These are phyloP conservation scores for Mortierella sp. DNA, from an alignment of 371 early-diverging fungal genomes.

Conservation along the genomic window DNA sequence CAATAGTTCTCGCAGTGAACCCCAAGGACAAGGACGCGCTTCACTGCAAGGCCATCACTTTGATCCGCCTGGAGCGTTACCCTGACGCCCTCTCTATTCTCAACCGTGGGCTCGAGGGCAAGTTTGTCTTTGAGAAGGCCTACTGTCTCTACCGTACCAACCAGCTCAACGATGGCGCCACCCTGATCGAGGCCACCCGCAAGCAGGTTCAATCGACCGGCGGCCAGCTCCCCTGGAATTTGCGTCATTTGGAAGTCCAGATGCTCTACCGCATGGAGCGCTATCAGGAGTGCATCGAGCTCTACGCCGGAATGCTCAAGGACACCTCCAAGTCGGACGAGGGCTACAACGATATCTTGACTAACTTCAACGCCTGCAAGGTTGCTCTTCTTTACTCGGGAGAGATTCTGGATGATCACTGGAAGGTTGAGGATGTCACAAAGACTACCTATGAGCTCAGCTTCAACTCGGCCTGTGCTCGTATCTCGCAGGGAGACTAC, in stretches of 20 bases:
- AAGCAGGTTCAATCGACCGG: slow-evolving; percentile 47
- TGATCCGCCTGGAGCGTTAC: slow-evolving; percentile 80
- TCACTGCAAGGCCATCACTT: slow-evolving; percentile 74
- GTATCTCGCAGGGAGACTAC: slow-evolving; percentile 68
- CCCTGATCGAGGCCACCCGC: slow-evolving; percentile 59
- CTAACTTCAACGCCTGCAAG: slow-evolving; percentile 77
- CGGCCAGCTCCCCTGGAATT: slow-evolving; percentile 46
- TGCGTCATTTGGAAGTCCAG: slow-evolving; percentile 77
- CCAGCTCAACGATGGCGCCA: slow-evolving; percentile 68
- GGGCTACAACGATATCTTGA: slow-evolving; percentile 61
- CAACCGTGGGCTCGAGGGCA: slow-evolving; percentile 63
- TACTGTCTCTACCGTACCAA: slow-evolving; percentile 83
- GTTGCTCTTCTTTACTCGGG: slow-evolving; percentile 70
- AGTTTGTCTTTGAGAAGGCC: slow-evolving; percentile 72
- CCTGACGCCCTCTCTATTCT: slow-evolving; percentile 71
- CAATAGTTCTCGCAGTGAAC: slow-evolving; percentile 60
- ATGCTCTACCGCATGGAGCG: slow-evolving; percentile 65
- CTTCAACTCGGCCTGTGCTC: slow-evolving; percentile 78
- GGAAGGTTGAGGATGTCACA: slow-evolving; percentile 48
- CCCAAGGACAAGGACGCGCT: slow-evolving; percentile 68
- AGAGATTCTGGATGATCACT: slow-evolving; percentile 32
- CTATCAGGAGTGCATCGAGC: slow-evolving; percentile 57
- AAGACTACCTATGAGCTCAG: slow-evolving; percentile 74
- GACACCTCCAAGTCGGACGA: slow-evolving; percentile 61
- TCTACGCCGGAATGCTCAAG: slow-evolving; percentile 65